Evolutionary conservation across 768 basidiomycete genomes (phyloP), one percentile per base, ranked within the genome.

Genomic region (Xerocomellus chrysenteron): DNA sequence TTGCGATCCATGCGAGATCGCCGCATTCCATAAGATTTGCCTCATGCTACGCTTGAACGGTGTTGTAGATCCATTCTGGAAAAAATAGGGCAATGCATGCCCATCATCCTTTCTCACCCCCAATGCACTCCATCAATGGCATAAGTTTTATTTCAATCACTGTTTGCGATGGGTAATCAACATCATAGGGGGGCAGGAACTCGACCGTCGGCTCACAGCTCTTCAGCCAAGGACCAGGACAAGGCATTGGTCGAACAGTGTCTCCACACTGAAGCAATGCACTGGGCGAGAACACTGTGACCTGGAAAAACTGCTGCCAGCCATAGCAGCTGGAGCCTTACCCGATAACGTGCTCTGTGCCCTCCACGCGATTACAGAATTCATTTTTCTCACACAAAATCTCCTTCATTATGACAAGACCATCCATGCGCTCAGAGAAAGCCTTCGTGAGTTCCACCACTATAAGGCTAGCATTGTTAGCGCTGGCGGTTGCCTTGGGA

Each of bases 321-420:
- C 11, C 4, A 30, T 52, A 12, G 16, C 43, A 36, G 42, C 33
- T 0, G 43, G 51, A 4, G 70, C 64, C 44, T 67, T 72, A 12
- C 56, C 71, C 1, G 19, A 47, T 4, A 13, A 57, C 0, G 72
- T 78, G 47, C 59, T 78, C 10, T 54, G 56, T 35, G 70, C 73
- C 3, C 41, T 80, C 26, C 65, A 68, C 2, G 62, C 74, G 2
- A 66, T 77, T 4, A 61, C 73, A 2, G 74, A 79, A 50, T 78
- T 79, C 48, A 65, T 67, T 14, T 78, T 73, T 49, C 60, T 71
- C 3, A 69, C 68, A 0, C 78, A 79, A 57, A 50, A 65, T 0
- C 62, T 49, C 2, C 10, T 17, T 10, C 32, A 37, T 3, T 47
- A 39, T 19, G 44, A 56, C 4, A 30, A 59, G 8, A 59, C 49